Evolutionary conservation across 225 moss, liverwort and hornwort species (phyloP), one percentile per base, ranked within the genome.

Genomic region (Anthoceros angustus): DNA sequence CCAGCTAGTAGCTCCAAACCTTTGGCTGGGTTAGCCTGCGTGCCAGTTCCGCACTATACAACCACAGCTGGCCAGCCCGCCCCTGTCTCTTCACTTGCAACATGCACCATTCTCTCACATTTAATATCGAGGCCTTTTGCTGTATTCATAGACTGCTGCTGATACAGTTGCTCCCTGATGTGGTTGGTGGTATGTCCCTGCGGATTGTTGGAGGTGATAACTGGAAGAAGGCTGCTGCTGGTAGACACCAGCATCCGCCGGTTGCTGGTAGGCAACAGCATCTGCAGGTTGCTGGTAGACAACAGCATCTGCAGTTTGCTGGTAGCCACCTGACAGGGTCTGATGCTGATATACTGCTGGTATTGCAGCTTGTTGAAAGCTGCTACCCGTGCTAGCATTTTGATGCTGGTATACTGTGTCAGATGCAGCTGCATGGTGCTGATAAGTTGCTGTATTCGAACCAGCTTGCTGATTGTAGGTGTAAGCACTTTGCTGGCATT

Each of bases 81-180:
- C 32, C 32, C 32, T 32, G 32, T 32, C 32, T 32, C 32, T 32
- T 32, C 32, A 32, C 32, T 32, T 32, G 32, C 32, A 32, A 32
- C 32, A 32, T 32, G 32, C 32, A 32, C 32, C 32, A 32, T 32
- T 32, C 32, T 48, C 50, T 41, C 49, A 43, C 18, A 43, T 45
- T 66, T 65, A 80, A 67, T 69, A 77, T 26, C 80, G 72, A 43
- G 74, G 69, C 66, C 80, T 66, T 71, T 80, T 80, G 67, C 49
- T 80, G 67, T 74, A 74, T 50, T 80, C 80, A 49, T 71, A 74
- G 5, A 64, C 66, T 0, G 74, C 23, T 66, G 69, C 39, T 70
- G 71, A 61, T 55, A 23, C 10, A 61, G 62, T 67, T 38, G 70
- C 67, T 63, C 69, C 40, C 61, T 74, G 80, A 70, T 42, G 71